Base-by-base conservation (phyloP, 2,329 filamentous ascomycete genomes). In the Exophiala aquamarina region DNA sequence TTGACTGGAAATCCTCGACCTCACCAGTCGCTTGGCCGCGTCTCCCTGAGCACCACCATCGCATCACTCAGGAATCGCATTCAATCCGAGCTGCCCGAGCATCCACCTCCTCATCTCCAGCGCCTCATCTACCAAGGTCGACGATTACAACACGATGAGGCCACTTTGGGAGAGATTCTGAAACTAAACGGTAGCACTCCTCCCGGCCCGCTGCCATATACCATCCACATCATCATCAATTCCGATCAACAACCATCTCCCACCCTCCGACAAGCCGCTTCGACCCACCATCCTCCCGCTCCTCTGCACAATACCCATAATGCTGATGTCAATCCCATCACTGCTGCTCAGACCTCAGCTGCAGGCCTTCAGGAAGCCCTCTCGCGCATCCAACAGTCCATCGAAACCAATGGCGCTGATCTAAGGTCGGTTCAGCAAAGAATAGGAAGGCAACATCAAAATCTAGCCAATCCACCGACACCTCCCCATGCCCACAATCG, bases 121-220 rank as follows among this genome's bases (percentile, higher is more conserved):
- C 71, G 79, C 34, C 61, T 84, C 48, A 81, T 84, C 15, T 82
- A 81, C 56, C 67, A 72, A 40, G 81, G 81, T 15, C 70, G 75
- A 46, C 71, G 75, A 20, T 68, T 83, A 5, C 60, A 70, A 5
- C 69, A 76, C 53, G 70, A 77, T 49, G 64, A 66, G 17, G 70
- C 72, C 29, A 74, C 69, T 0, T 62, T 84, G 45, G 63, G 65
- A 21, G 66, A 71, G 28, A 67, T 81, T 3, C 69, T 84, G 51
- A 74, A 76, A 32, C 64, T 71, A 13, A 67, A 73, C 41, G n/a
- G 35, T 35, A 45, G 43, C 23, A 41, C 21, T 23, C 42, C 43
- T n/a, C 14, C 43, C 18, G 49, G 49, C 15, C 44, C 49, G 9
- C 45, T 54, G 13, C 54, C 54, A n/a, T 49, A 50, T 32, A 58